phyloP scores from a whole-genome alignment of 371 early-diverging fungal species.

The Apophysomyces variabilis region DNA sequence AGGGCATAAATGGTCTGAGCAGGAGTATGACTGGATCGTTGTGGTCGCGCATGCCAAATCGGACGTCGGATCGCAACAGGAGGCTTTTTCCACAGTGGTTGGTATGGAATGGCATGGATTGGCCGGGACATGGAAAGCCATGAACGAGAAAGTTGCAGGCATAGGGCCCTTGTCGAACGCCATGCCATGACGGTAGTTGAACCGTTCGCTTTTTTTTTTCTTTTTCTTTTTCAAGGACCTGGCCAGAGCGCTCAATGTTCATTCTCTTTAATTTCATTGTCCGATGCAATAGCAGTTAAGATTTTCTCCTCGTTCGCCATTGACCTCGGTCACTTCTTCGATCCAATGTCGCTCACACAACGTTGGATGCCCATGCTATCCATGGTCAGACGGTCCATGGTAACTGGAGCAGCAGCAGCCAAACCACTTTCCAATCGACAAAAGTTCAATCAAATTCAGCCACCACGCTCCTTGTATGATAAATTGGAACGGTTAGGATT shows the following conservation, averaged over 20 bases:
- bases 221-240: not conserved
- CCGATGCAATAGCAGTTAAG: too few species aligned
- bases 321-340: not conserved
- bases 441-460: slow-evolving; percentile 49
- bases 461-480: slow-evolving; percentile 43
- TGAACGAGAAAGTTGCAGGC: not conserved
- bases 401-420: not conserved
- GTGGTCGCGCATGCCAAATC: slow-evolving; percentile 1
- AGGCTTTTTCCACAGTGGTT: not conserved
- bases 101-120: not conserved
- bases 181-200: not conserved
- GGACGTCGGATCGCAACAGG: not conserved
- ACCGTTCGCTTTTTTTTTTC: not conserved
- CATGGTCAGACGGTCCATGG: not conserved
- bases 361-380: not conserved
- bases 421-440: slow-evolving; percentile 47
- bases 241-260: not conserved
- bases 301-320: too few species aligned
- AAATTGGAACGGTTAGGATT: slow-evolving; percentile 51
- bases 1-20: slow-evolving; percentile 74
- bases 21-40: not conserved
- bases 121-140: not conserved
- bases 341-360: not conserved
- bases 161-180: not conserved
- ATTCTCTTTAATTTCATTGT: too few species aligned